Evolutionary conservation across 2,329 filamentous ascomycete genomes (phyloP), one percentile per base, ranked within the genome.

Genomic region (Phoma herbarum): DNA sequence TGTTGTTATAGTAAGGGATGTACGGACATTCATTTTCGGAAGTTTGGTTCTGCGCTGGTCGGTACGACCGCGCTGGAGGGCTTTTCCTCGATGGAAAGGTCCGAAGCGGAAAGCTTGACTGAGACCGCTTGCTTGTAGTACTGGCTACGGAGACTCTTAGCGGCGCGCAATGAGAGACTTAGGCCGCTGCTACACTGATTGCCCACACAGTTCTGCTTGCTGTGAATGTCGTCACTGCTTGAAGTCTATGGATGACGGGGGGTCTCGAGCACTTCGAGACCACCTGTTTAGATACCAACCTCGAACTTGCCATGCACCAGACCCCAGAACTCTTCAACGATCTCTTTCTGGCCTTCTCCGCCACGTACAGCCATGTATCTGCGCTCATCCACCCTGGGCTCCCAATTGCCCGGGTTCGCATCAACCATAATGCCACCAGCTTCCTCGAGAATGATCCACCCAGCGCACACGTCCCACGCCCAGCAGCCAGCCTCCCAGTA

Each of bases 401-500:
- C 73, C 90, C 90, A 93, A 54, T 85, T 84, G 0, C 90, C 90
- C 0, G 89, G 87, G 73, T 93, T 93, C 4, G 87, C 90, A 71
- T 89, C 84, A 8, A 84, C 89, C 81, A 94, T 86, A 50, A 86
- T 80, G 0, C 91, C 91, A 0, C 91, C 91, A 0, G 90, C 89
- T 80, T 94, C 91, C 28, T 80, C 79, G 25, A 94, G 79, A 60
- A 94, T 88, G 57, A 88, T 87, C 91, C 90, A 93, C 0, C 88
- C 91, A 5, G 91, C 91, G 71, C 89, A 91, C 2, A 94, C 91
- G 74, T 94, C 91, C 91, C 91, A 94, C 1, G 90, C 90, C 85
- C 90, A 94, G 76, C 90, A 92, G 0, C 91, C 91, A 35, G 89
- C 90, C 78, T 94, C 91, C 91, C 91, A 94, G 74, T 92, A 94